Base-by-base conservation (phyloP, 2,329 filamentous ascomycete genomes). In the Aspergillus ochraceoroseus region DNA sequence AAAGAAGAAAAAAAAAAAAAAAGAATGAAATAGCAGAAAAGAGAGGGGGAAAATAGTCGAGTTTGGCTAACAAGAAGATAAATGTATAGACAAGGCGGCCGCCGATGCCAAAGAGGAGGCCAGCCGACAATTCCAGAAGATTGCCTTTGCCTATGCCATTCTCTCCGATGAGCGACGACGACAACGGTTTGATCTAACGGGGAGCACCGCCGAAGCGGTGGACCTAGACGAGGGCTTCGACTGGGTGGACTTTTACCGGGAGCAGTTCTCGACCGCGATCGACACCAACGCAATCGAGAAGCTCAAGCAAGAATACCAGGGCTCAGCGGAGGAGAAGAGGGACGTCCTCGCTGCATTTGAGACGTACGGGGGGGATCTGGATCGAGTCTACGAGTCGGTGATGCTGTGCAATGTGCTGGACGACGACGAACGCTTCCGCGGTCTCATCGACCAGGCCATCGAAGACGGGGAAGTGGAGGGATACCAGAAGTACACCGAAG, bases 81-180 rank as follows among this genome's bases (percentile, higher is more conserved):
- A 35, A 12, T 14, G 12, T 23, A 32, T 17, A 84, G 88, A 95
- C 75, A 95, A 95, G 70, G 86, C 81, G 3, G 52, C 78, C 11
- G 72, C 77, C 1, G 74, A 80, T 14, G 70, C 82, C 37, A 87
- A 87, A 58, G 75, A 81, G 17, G 70, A 75, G 28, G 90, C 92
- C 2, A 83, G 95, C 54, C 73, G 75, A 46, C 83, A 77, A 38
- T 98, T 98, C 64, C 92, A 98, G 66, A 75, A 84, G 53, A 81
- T 98, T 53, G 90, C 90, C 15, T 90, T 95, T 57, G 90, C 92
- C 37, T 95, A 96, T 60, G 90, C 88, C 22, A 79, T 98, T 34
- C 84, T 98, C 23, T 95, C 87, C 20, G 87, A 95, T 54, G 74
- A 83, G 14, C 73, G 75, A 13, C 80, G 92, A 38, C 85, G 92